Percentiles rank a stretch among this genome's conserved stretches.
These are phyloP conservation scores for Volvox africanus DNA, from an alignment of 139 green algal species.

Conservation along the genomic window DNA sequence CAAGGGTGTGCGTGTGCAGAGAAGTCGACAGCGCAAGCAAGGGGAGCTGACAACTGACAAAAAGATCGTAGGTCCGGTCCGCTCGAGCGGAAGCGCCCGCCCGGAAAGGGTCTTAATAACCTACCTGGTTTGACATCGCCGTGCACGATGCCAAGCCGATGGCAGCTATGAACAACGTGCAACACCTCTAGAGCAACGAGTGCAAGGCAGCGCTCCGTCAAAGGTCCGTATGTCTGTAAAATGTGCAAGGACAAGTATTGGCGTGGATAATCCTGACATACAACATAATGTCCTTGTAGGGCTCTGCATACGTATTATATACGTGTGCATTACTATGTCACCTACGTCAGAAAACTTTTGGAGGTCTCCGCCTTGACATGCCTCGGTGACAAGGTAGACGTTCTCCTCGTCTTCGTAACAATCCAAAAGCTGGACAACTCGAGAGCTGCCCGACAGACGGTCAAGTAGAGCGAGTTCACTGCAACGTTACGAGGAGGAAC, in stretches of 20 bases:
- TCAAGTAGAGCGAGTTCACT: constrained; percentile 62
- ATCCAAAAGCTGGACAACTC: constrained; percentile 61
- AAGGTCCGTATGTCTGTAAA: constrained; percentile 32
- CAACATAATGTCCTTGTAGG: too few relatives aligned
- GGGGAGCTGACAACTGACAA: too few relatives aligned
- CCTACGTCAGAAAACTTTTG: constrained; percentile 65
- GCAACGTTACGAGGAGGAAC: neutral
- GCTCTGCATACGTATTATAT: too few relatives aligned
- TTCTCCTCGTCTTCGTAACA: constrained; percentile 65
- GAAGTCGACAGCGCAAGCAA: too few relatives aligned
- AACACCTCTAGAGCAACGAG: constrained; percentile 62
- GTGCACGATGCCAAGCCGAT: constrained; percentile 59
- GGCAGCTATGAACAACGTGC: constrained; percentile 57
- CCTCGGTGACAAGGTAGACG: constrained; percentile 65
- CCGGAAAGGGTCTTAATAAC: neutral
- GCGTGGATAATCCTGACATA: too few relatives aligned
- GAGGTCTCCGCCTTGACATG: constrained; percentile 68
- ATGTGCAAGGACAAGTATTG: too few relatives aligned
- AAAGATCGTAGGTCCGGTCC: too few relatives aligned
- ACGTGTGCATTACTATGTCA: neutral
- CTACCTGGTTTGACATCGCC: constrained; percentile 47
- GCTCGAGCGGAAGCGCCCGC: too few relatives aligned
- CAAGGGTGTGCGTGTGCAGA: too few relatives aligned
- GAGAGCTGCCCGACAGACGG: constrained; percentile 37
- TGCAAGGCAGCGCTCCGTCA: constrained; percentile 53